Evolutionary conservation across 2,329 filamentous ascomycete species (phyloP), one percentile per base, ranked within the genome.

Genomic region (Pseudocercospora musae): DNA sequence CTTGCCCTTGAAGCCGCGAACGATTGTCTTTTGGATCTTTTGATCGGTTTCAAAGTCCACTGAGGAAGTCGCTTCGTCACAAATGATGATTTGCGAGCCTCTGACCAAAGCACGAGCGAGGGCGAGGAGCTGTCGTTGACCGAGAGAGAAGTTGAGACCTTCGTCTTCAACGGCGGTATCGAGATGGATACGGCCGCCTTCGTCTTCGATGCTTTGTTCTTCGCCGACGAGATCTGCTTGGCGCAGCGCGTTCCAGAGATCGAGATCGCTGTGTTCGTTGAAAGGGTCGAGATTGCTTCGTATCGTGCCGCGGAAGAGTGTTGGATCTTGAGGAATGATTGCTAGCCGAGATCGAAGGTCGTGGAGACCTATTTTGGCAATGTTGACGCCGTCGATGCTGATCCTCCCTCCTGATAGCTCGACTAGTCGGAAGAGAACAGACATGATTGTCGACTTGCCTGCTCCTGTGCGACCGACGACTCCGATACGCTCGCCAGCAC

Each of bases 41-140:
- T 92, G 89, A 74, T 99, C 95, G 2, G 94, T 98, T 74, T 97
- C 94, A 82, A 97, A 95, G 76, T 98, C 94, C 7, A 98, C 93
- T 0, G 87, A 90, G 1, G 89, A 92, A 0, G 95, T 99, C 0
- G 95, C 95, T 77, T 99, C 95, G 79, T 99, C 95, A 77, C 94
- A 97, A 55, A 99, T 89, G 70, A 98, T 97, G 77, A 98, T 97
- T 70, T 90, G 91, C 0, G 89, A 90, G 48, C 89, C 87, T 40
- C 94, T 88, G 4, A 98, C 94, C 2, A 99, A 85, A 0, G 95
- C 95, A 0, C 95, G 88, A 0, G 93, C 93, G 0, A 99, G 83
- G 0, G 95, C 95, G 90, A 98, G 96, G 54, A 98, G 85, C 77
- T 98, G 95, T 2, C 95, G 87, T 78, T 98, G 94, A 6, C 94